Evolutionary conservation across 2,329 filamentous ascomycete species (phyloP).

Genomic region (Alternaria arbusti): DNA sequence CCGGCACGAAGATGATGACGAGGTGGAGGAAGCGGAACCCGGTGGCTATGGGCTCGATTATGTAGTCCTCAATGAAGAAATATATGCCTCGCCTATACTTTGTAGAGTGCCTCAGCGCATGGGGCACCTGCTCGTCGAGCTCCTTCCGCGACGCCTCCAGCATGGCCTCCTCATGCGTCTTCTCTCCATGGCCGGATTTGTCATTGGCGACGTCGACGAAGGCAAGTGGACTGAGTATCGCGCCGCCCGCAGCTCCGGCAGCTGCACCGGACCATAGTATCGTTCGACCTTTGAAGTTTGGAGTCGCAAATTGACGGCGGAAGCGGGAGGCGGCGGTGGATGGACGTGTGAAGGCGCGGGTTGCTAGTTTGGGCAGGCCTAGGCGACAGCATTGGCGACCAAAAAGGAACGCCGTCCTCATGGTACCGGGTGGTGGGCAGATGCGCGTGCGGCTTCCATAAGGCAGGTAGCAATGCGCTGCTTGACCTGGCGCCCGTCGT

Average conservation of each 20-base stretch:
- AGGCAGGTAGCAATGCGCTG: conserved; percentile 6
- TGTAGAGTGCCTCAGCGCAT: conserved; percentile 65
- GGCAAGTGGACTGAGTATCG: conserved; percentile 60
- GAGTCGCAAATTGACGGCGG: conserved; percentile 44
- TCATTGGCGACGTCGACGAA: conserved; percentile 66
- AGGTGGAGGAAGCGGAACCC: conserved; percentile 87
- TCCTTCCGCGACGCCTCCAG: conserved; percentile 80
- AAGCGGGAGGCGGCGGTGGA: conserved; percentile 35
- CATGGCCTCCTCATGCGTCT: conserved; percentile 87
- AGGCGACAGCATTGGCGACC: conserved; percentile 59
- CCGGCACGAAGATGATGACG: conserved; percentile 86
- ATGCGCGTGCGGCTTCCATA: conserved; percentile 36
- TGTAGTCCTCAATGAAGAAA: conserved; percentile 72
- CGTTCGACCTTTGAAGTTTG: conserved; percentile 40
- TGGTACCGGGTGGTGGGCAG: conserved; percentile 43
- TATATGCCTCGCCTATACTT: conserved; percentile 66
- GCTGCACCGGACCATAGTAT: conserved; percentile 44
- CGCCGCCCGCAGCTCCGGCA: conserved; percentile 30
- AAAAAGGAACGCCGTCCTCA: conserved; percentile 58
- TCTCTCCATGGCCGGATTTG: conserved; percentile 52
- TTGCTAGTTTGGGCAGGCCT: conserved; percentile 32
- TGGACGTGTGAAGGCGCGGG: conserved; percentile 29
- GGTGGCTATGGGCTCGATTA: conserved; percentile 86
- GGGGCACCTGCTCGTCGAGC: conserved; percentile 71
- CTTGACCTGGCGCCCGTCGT: conserved; percentile 14